Evolutionary conservation across 1,284 basidiomycete genomes (phyloP).

Genomic region (Peniophora sp.): DNA sequence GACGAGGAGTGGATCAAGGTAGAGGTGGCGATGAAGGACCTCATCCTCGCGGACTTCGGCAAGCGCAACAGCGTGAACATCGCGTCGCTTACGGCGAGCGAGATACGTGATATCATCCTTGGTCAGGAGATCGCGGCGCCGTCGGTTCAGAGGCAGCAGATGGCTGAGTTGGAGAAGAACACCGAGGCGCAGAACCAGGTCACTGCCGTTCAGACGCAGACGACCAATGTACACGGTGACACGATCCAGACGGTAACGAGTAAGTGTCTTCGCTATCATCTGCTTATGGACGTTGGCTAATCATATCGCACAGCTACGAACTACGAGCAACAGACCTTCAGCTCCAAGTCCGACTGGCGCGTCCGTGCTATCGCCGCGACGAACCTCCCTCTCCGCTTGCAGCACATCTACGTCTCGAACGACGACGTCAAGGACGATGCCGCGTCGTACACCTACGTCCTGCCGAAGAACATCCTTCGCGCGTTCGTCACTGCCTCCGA

Average conservation of each 20-base stretch:
- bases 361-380: constrained; percentile 94
- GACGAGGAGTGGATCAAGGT: constrained; percentile 99
- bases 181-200: constrained; percentile 92
- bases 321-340: constrained; percentile 97
- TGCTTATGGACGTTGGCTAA: constrained; percentile 8
- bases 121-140: constrained; percentile 96
- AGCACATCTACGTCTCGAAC: constrained; percentile 98
- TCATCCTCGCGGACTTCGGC: constrained; percentile 90
- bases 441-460: constrained; percentile 87
- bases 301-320: constrained; percentile 61
- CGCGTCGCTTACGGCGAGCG: constrained; percentile 91
- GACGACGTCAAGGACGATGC: constrained; percentile 99
- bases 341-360: constrained; percentile 99
- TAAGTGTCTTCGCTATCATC: constrained; percentile 27
- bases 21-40: constrained; percentile 93
- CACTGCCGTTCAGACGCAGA: constrained; percentile 96
- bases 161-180: constrained; percentile 98
- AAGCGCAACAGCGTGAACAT: constrained; percentile 99
- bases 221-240: constrained; percentile 97
- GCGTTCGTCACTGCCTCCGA: constrained; percentile 94
- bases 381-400: constrained; percentile 90
- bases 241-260: constrained; percentile 94
- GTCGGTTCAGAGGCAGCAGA: constrained; percentile 93
- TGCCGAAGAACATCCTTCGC: constrained; percentile 96
- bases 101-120: constrained; percentile 94